Evolutionary conservation across 2,329 filamentous ascomycete genomes (phyloP).

Genomic region (Salinomyces thailandicus): DNA sequence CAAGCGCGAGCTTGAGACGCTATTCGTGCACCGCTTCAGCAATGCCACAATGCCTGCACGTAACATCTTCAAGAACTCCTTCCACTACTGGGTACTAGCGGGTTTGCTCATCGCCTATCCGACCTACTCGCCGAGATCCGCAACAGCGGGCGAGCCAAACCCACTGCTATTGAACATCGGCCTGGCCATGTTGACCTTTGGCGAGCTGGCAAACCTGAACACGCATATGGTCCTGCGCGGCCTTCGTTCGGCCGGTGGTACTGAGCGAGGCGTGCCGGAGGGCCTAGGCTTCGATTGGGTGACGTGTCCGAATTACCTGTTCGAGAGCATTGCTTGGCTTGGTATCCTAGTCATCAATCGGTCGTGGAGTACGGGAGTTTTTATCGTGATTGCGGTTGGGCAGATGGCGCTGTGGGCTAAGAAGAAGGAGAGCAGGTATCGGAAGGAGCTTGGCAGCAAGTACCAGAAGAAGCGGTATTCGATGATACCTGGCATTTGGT

Average conservation of each 20-base stretch:
- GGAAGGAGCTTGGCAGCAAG: conserved; percentile 80
- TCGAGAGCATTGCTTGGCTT: conserved; percentile 77
- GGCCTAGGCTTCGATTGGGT: conserved; percentile 79
- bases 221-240: conserved; percentile 70
- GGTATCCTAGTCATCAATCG: conserved; percentile 71
- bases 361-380: conserved; percentile 67
- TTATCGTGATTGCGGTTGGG: conserved; percentile 58
- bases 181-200: conserved; percentile 60
- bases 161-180: conserved; percentile 53
- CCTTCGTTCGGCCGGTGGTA: conserved; percentile 68
- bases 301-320: conserved; percentile 96
- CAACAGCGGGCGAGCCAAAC: conserved; percentile 48
- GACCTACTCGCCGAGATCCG: conserved; percentile 67
- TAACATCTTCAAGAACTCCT: conserved; percentile 92
- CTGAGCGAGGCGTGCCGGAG: conserved; percentile 75
- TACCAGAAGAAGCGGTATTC: conserved; percentile 91
- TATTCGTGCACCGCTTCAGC: conserved; percentile 93
- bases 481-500: conserved; percentile 71
- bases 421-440: conserved; percentile 85
- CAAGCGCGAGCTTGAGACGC: conserved; percentile 90
- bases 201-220: conserved; percentile 69
- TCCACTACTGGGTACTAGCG: conserved; percentile 83
- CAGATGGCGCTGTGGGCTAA: conserved; percentile 84
- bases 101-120: conserved; percentile 74
- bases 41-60: conserved; percentile 81